Base-by-base conservation (phyloP, 1,139 yeast species). In the Meyerozyma smithsonii region DNA sequence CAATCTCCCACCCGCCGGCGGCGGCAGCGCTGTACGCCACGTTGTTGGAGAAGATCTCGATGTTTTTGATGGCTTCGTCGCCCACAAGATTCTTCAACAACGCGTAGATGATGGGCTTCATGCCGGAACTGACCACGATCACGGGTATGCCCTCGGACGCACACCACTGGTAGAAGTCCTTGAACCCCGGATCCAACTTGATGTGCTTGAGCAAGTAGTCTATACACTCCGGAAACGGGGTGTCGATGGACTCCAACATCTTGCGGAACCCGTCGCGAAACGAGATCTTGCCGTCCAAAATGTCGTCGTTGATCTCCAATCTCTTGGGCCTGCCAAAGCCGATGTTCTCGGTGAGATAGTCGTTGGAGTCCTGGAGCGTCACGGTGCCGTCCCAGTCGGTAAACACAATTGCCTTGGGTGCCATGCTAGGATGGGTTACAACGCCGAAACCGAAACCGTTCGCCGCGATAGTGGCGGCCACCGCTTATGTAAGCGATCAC, bases 361-460 rank as follows among this genome's bases (percentile, higher is more conserved):
- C 97, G 58, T 92, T 94, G 47, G 96, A 86, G 60, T 92, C 98
- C 58, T 77, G 75, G 46, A 86, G 69, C 14, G 98, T 92, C 48
- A 92, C 95, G 6, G 98, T 92, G 17, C 98, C 98, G 61, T 92
- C 98, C 81, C 95, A 92, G 63, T 92, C 98, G 39, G 97, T 86
- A 67, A 92, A 92, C 32, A 92, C 84, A 53, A 92, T 87, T 42
- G 95, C 92, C 50, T 65, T 66, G 25, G 64, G 62, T 20, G 55
- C 25, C 52, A 26, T 26, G 8, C 15, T 5, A 4, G 30, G 17
- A n/a, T 2, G 15, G 8, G 17, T 10, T 14, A n/a, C 12, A 14
- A 26, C 24, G 8, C 6, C 24, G 24, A 20, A 7, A 6, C 8
- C 8, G 6, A 20, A 20, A 20, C 6, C 24, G n/a, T n/a, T 23